Evolutionary conservation across 208 protist genomes (phyloP).

Genomic region (Herpetomonas samuelpessoai): DNA sequence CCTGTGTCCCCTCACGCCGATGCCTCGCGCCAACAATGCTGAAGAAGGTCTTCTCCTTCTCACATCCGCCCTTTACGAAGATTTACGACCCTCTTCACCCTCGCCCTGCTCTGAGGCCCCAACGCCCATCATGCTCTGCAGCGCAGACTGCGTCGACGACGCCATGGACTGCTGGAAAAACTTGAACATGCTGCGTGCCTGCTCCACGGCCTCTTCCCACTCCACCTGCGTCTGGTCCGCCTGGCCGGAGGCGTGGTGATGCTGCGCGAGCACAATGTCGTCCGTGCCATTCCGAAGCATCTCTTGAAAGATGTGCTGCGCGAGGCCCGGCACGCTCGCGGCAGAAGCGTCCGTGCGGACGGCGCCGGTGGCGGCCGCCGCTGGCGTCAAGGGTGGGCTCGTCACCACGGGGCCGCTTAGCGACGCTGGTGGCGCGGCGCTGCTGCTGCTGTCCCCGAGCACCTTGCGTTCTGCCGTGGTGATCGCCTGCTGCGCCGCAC

Average conservation of each 20-base stretch:
- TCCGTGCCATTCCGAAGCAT: constrained; percentile 30
- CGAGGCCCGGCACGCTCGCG: neutral
- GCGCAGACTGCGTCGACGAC: neutral
- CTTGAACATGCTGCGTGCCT: constrained; percentile 51
- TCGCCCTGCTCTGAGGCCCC: too few relatives aligned
- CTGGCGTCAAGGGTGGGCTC: neutral
- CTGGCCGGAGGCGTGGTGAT: neutral
- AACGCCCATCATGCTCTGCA: neutral
- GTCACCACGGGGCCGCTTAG: neutral
- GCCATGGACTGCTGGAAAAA: constrained; percentile 34
- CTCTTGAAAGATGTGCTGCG: constrained; percentile 29
- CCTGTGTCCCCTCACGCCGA: too few relatives aligned
- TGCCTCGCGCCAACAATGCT: too few relatives aligned
- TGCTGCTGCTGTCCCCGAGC: neutral
- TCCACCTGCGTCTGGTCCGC: constrained; percentile 23
- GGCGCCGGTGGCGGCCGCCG: too few relatives aligned
- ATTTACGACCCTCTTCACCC: too few relatives aligned
- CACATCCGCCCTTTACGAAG: too few relatives aligned
- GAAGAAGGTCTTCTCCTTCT: too few relatives aligned
- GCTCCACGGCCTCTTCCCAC: constrained; percentile 39
- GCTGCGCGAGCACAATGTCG: constrained; percentile 12
- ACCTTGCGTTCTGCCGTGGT: constrained; percentile 11
- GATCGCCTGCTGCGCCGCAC: constrained; percentile 19
- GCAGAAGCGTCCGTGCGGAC: too few relatives aligned
- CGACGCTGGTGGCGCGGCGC: too few relatives aligned